Conservation (phyloP, 345 rosid species). For the Anastatica hierochuntica region DNA sequence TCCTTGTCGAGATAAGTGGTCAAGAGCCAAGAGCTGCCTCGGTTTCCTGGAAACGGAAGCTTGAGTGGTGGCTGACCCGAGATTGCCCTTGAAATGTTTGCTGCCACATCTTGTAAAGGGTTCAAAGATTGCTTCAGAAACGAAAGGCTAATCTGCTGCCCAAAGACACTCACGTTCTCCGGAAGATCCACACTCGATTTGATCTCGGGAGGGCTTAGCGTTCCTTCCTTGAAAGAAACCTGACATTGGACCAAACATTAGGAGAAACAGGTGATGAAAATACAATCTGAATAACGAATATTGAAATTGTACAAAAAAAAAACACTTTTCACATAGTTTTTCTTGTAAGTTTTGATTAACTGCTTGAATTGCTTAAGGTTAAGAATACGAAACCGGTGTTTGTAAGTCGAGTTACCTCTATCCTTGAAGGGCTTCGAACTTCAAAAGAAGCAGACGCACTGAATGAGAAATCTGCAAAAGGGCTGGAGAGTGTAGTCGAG, state of each 20-base stretch:
- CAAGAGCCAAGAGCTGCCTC: slow-evolving; percentile 72
- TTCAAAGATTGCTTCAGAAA: slow-evolving; percentile 65
- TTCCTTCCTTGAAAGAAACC: slow-evolving; percentile 89
- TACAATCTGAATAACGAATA: too few relatives aligned
- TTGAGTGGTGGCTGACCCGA: slow-evolving; percentile 79
- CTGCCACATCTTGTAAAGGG: slow-evolving; percentile 70
- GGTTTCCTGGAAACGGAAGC: slow-evolving; percentile 72
- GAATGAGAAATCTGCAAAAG: slow-evolving; percentile 77
- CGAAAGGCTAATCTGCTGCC: slow-evolving; percentile 58
- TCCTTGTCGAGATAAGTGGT: slow-evolving; percentile 81
- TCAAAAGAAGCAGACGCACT: slow-evolving; percentile 76
- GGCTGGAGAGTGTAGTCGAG: slow-evolving; percentile 55
- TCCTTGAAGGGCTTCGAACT: slow-evolving; percentile 71
- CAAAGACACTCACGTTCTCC: slow-evolving; percentile 47
- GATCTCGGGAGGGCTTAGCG: slow-evolving; percentile 70
- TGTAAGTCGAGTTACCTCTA: slow-evolving; percentile 46
- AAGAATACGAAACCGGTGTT: not conserved
- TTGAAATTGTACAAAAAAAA: too few relatives aligned
- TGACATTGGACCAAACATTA: too few relatives aligned
- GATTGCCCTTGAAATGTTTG: slow-evolving; percentile 50
- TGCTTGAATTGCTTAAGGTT: too few relatives aligned
- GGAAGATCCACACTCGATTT: slow-evolving; percentile 73
- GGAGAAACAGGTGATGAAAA: not conserved
- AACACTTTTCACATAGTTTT: too few relatives aligned
- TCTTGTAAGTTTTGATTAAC: too few relatives aligned